Base-by-base conservation (phyloP, 257 asterid species). In the Ajuga chamaepitys region DNA sequence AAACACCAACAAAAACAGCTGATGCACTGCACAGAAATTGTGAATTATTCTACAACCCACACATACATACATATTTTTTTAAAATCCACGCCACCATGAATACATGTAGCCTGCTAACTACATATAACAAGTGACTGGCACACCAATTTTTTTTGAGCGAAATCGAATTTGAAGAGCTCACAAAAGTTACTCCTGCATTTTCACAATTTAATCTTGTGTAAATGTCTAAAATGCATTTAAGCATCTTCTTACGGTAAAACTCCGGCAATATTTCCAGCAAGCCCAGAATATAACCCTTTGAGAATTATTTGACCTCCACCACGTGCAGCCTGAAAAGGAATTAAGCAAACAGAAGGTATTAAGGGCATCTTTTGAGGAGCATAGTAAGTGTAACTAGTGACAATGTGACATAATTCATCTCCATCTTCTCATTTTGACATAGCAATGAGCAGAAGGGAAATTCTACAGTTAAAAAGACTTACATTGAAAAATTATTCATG, bases 251-350 rank as follows among this genome's bases (percentile, higher is more conserved):
- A 92, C 98, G 98, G 98, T 68, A 92, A 79, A 59, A 92, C 98
- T 59, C 97, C 98, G 72, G 87, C 96, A 82, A 92, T 78, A 82
- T 92, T 92, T 73, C 98, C 98, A 35, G 88, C 83, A 71, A 92
- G 88, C 73, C 98, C 98, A 38, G 98, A 85, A 72, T 92, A 92
- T 40, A 92, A 82, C 66, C 98, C 98, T 75, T 87, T 92, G 65
- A 92, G 86, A 74, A 79, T 74, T 72, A 92, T 92, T 81, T 89
- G 78, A 52, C 96, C 95, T 66, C 97, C 97, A 70, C 96, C 97
- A 26, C 73, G 96, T 72, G 76, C 97, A 61, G 95, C 97, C 97
- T 89, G 84, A 74, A 72, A 64, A 66, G 55, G 54, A 67, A 80
- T 30, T 37, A 24, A 41, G 46, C 57, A 40, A 51, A 53, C 22